phyloP scores from a whole-genome alignment of 2,329 filamentous ascomycete genomes.

The Claviceps quebecensis region DNA sequence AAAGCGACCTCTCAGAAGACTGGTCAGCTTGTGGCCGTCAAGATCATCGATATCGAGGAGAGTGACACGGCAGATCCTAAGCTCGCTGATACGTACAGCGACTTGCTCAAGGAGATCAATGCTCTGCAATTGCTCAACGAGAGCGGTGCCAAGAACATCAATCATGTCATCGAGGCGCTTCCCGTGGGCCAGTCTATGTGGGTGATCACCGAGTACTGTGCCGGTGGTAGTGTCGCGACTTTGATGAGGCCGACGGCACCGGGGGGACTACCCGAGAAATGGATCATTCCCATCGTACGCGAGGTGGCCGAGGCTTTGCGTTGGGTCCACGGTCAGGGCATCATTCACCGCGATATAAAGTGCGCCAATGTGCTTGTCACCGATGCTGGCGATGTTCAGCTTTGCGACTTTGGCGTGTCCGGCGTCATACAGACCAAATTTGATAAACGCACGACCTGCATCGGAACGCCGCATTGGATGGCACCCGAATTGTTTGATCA shows the following conservation, averaged over 20 bases:
- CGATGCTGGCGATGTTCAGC: conserved; percentile 61
- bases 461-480: conserved; percentile 80
- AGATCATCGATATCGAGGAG: conserved; percentile 76
- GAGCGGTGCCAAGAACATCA: conserved; percentile 64
- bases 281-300: conserved; percentile 52
- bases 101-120: conserved; percentile 55
- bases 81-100: conserved; percentile 51
- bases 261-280: conserved; percentile 53
- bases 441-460: conserved; percentile 66
- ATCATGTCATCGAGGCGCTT: conserved; percentile 65
- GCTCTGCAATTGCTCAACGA: conserved; percentile 60
- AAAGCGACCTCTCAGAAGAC: conserved; percentile 39
- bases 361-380: conserved; percentile 70
- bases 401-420: conserved; percentile 76
- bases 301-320: conserved; percentile 52
- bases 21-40: conserved; percentile 52
- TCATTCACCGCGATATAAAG: conserved; percentile 60
- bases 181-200: conserved; percentile 69
- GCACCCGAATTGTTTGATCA: conserved; percentile 62
- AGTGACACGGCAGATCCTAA: conserved; percentile 54
- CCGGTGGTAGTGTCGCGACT: conserved; percentile 67
- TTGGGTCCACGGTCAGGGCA: conserved; percentile 55
- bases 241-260: conserved; percentile 54
- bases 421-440: conserved; percentile 62
- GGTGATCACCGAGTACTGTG: conserved; percentile 80